Conservation (phyloP, 2,329 filamentous ascomycete genomes). For the Venturiaceae sp. region DNA sequence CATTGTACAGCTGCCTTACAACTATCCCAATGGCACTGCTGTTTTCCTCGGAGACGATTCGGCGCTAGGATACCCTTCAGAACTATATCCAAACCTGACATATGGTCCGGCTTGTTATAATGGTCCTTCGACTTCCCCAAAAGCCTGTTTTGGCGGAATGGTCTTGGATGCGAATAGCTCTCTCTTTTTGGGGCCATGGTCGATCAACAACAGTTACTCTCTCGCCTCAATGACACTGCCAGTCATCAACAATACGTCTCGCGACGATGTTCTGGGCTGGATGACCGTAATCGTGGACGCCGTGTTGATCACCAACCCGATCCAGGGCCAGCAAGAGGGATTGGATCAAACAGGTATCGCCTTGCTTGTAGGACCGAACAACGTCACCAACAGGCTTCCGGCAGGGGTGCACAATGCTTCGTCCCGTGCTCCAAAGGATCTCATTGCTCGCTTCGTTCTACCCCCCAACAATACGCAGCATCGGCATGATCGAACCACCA, state of each 20-base stretch:
- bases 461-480: slow-evolving; percentile 21
- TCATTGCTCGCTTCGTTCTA: slow-evolving; percentile 22
- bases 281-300: slow-evolving; percentile 72
- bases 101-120: slow-evolving; percentile 33
- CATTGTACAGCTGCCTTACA: slow-evolving; percentile 52
- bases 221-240: slow-evolving; percentile 75
- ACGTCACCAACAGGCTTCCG: slow-evolving; percentile 49
- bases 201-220: slow-evolving; percentile 62
- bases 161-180: slow-evolving; percentile 38
- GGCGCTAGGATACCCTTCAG: slow-evolving; percentile 54
- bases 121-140: background rate
- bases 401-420: slow-evolving; percentile 20
- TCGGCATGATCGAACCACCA: slow-evolving; percentile 19
- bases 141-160: slow-evolving; percentile 32
- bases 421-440: slow-evolving; percentile 15
- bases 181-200: slow-evolving; percentile 67
- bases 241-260: slow-evolving; percentile 55
- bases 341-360: slow-evolving; percentile 60
- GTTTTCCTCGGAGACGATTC: slow-evolving; percentile 51
- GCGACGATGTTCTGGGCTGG: slow-evolving; percentile 62
- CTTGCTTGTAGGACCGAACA: slow-evolving; percentile 59
- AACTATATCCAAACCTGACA: slow-evolving; percentile 71
- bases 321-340: slow-evolving; percentile 51
- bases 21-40: slow-evolving; percentile 44
- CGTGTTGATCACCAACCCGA: slow-evolving; percentile 37